These are phyloP conservation scores for Globisporangium abappressorium DNA, from an alignment of 352 stramenopile genomes.

Conservation along the genomic window DNA sequence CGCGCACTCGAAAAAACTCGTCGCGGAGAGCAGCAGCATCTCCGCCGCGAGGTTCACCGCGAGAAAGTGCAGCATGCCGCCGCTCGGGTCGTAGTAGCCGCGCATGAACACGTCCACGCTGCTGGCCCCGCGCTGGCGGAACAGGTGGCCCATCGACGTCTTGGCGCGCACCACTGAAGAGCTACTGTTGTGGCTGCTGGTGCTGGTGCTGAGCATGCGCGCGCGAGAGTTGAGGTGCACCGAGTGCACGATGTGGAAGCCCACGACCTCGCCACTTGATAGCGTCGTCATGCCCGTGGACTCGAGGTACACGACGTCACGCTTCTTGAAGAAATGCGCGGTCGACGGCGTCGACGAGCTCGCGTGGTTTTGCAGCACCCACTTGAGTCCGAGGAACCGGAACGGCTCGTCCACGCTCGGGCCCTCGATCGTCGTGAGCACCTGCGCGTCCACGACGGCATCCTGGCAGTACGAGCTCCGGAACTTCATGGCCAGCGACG, in stretches of 20 bases:
- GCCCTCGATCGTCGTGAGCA: conserved; percentile 46
- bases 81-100: conserved; percentile 35
- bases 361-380: conserved; percentile 52
- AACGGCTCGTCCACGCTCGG: conserved; percentile 50
- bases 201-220: conserved; percentile 51
- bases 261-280: conserved; percentile 45
- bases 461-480: conserved; percentile 30
- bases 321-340: conserved; percentile 37
- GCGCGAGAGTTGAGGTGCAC: conserved; percentile 40
- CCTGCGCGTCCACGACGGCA: conserved; percentile 18
- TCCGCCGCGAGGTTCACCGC: conserved; percentile 46
- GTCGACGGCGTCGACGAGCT: conserved; percentile 28
- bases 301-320: conserved; percentile 71
- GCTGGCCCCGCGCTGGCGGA: conserved; percentile 10
- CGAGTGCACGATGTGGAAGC: conserved; percentile 62
- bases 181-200: not conserved
- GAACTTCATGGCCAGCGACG: conserved; percentile 57
- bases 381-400: conserved; percentile 61
- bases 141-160: conserved; percentile 19
- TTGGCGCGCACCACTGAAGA: conserved; percentile 15
- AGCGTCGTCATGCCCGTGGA: conserved; percentile 51
- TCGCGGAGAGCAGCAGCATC: conserved; percentile 37
- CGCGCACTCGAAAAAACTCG: conserved; percentile 44
- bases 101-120: conserved; percentile 23
- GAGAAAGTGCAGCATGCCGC: conserved; percentile 43